Evolutionary conservation across 345 rosid species (phyloP).

Genomic region (Alliaria petiolata): DNA sequence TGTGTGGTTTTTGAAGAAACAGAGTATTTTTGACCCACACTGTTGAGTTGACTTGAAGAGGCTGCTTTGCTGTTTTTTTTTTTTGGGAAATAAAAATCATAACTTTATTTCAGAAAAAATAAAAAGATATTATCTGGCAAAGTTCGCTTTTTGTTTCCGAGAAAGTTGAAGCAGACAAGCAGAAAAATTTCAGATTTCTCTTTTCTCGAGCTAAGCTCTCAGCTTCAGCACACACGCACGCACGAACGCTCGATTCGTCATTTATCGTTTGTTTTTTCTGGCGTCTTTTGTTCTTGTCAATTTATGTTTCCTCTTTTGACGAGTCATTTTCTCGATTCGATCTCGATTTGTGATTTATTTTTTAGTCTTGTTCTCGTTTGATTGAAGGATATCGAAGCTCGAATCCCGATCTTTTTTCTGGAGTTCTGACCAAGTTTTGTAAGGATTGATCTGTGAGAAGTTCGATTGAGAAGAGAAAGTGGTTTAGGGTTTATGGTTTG

Average conservation of each 20-base stretch:
- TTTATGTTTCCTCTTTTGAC: not conserved
- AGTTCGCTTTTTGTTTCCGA: constrained; percentile 20
- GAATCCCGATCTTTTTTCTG: not conserved
- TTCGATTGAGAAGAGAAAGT: not conserved
- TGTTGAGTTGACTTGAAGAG: constrained; percentile 11
- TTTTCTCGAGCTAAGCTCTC: not conserved
- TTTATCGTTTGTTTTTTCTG: not conserved
- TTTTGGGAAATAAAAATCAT: not conserved
- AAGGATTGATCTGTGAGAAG: not conserved
- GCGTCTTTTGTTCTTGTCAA: not conserved
- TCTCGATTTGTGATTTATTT: not conserved
- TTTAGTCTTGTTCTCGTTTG: not conserved
- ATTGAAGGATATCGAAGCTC: not conserved
- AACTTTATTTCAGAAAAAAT: not conserved
- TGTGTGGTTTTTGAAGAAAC: too few relatives aligned
- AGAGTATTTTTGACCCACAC: not conserved
- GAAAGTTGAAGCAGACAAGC: constrained; percentile 20
- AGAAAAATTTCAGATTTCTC: constrained; percentile 6
- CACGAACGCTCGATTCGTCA: constrained; percentile 8
- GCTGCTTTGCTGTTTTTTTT: not conserved
- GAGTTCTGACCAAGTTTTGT: not conserved
- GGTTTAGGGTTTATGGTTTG: constrained; percentile 1
- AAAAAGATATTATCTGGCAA: not conserved
- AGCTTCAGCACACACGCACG: not conserved
- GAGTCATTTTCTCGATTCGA: constrained; percentile 11